Conservation (phyloP, 495 filamentous ascomycete genomes). For the Bathelium albidoporum region DNA sequence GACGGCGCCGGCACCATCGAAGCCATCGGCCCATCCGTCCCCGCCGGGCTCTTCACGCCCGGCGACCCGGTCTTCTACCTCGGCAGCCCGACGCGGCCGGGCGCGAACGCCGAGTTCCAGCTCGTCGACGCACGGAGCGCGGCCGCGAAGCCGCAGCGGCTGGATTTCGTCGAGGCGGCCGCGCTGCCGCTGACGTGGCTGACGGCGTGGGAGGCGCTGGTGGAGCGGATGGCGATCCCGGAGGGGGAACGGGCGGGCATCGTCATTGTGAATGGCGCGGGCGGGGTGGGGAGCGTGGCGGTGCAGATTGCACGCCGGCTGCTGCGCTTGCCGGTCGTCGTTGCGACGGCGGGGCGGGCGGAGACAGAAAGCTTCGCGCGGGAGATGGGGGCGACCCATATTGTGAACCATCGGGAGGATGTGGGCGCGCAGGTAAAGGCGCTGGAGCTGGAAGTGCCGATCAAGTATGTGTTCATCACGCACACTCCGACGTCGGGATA, state of each 20-base stretch:
- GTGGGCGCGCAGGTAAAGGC: slow-evolving; percentile 22
- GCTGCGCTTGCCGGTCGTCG: slow-evolving; percentile 24
- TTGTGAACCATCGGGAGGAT: slow-evolving; percentile 30
- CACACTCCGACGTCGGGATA: slow-evolving; percentile 20
- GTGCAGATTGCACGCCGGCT: slow-evolving; percentile 20
- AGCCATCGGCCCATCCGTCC: slow-evolving; percentile 13
- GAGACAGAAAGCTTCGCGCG: slow-evolving; percentile 23
- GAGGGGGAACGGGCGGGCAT: slow-evolving; percentile 25
- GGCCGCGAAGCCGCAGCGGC: slow-evolving; percentile 22
- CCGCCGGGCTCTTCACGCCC: slow-evolving; percentile 16
- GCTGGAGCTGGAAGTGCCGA: slow-evolving; percentile 22
- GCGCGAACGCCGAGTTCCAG: slow-evolving; percentile 25
- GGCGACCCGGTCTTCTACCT: slow-evolving; percentile 31
- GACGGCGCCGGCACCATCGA: slow-evolving; percentile 20
- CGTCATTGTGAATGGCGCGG: slow-evolving; percentile 26
- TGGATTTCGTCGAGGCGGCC: slow-evolving; percentile 26
- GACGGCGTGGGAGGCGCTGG: slow-evolving; percentile 30
- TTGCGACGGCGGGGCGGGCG: slow-evolving; percentile 26
- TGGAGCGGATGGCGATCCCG: slow-evolving; percentile 29
- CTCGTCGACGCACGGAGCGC: slow-evolving; percentile 21
- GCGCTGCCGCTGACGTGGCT: slow-evolving; percentile 30
- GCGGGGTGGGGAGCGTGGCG: slow-evolving; percentile 20
- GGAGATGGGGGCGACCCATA: slow-evolving; percentile 30
- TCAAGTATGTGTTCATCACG: slow-evolving; percentile 32
- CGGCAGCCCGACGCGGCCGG: slow-evolving; percentile 24